Evolutionary conservation across 129 eudicot genomes (phyloP), one percentile per base, ranked within the genome.

Genomic region (Gnaphalium uliginosum): DNA sequence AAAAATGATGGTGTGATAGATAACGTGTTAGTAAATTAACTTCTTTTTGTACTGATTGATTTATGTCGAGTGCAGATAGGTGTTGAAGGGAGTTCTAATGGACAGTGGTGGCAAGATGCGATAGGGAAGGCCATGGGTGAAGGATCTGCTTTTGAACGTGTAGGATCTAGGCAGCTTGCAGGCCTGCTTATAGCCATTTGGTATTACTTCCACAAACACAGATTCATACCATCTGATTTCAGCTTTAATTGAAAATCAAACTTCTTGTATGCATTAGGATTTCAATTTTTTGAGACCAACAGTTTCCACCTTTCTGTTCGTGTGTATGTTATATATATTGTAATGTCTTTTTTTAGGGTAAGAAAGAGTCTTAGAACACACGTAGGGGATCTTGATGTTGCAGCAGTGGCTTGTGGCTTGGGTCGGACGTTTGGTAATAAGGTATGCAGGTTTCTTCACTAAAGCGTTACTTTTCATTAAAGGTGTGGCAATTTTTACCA

Each of bases 401-500:
- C 78, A 70, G 99, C 97, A 41, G 99, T 94, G 61, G 92, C 99
- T 30, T 94, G 99, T 78, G 99, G 99, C 83, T 81, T 90, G 65
- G 99, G 97, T 72, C 97, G 99, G 43, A 91, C 99, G 30, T 82
- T 94, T 77, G 97, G 99, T 77, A 94, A 94, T 70, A 94, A 94
- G 99, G 99, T 94, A 86, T 61, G 59, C 70, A 67, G 5, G 33
- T 59, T 21, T 57, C 39, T 67, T 43, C 32, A 14, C 33, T 69
- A 19, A 29, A 48, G 21, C 32, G 5, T 71, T 4, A 26, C 19
- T 15, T 51, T 70, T 50, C 46, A 29, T 26, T 46, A 27, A 9
- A 39, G 10, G 15, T 26, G 5, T 26, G 5, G 43, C 14, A 21
- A 43, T n/a, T 62, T 64, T 21, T 2, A 48, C 37, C 43, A 25